phyloP scores from a whole-genome alignment of 257 asterid species.

The Capsicum baccatum region DNA sequence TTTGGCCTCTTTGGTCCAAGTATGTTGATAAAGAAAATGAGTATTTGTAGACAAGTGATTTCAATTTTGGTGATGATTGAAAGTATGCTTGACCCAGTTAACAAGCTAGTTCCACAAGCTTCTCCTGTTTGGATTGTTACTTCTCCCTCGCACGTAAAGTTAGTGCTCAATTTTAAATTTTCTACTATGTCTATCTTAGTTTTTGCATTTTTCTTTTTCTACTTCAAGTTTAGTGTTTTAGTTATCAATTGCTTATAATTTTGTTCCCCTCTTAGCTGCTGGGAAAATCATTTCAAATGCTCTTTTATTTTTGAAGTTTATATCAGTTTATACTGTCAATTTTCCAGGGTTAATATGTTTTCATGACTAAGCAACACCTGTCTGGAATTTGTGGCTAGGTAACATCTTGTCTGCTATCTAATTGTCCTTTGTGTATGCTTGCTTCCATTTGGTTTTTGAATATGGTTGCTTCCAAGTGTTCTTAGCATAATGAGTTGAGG shows the following conservation, averaged over 20 bases:
- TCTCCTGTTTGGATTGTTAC: conserved; percentile 29
- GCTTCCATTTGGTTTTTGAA: background rate
- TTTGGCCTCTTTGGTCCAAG: conserved; percentile 48
- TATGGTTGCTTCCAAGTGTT: background rate
- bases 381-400: background rate
- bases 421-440: background rate
- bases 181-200: conserved; percentile 13
- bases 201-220: conserved; percentile 23
- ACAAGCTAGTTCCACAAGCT: conserved; percentile 32
- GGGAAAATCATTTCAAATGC: background rate
- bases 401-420: background rate
- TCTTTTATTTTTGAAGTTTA: background rate
- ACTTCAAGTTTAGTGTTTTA: background rate
- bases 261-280: background rate
- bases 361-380: conserved; percentile 1
- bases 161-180: conserved; percentile 19
- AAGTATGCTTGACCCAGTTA: conserved; percentile 31
- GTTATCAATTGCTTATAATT: background rate
- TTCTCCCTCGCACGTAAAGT: conserved; percentile 32
- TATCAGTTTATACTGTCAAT: background rate
- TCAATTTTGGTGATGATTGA: conserved; percentile 32
- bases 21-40: conserved; percentile 46
- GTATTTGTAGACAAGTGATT: conserved; percentile 37
- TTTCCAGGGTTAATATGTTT: background rate
- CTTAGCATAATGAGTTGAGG: too few relatives aligned